Conservation (phyloP, 1,284 basidiomycete genomes). For the Phlebopus sp. region DNA sequence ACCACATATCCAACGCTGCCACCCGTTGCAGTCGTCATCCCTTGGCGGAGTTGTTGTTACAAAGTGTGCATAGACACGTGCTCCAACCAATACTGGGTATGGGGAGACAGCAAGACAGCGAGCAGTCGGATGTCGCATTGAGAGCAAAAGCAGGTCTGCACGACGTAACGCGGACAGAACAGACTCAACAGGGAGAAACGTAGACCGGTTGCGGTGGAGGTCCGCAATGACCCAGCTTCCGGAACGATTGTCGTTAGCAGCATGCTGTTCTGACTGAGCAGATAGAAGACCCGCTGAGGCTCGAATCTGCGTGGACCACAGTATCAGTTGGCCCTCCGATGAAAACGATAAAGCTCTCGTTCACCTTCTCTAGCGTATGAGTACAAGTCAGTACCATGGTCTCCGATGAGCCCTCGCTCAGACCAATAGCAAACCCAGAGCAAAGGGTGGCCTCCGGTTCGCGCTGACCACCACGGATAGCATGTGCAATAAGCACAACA, state of each 20-base stretch:
- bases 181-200: slow-evolving; percentile 53
- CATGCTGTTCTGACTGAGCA: slow-evolving; percentile 25
- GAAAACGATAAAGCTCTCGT: slow-evolving; percentile 1
- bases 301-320: neutral
- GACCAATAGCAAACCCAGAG: slow-evolving; percentile 60
- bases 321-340: neutral
- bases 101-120: slow-evolving; percentile 63
- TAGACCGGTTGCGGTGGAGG: slow-evolving; percentile 20
- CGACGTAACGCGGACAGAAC: slow-evolving; percentile 33
- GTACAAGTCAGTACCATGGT: slow-evolving; percentile 57
- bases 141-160: slow-evolving; percentile 57
- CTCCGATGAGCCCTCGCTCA: slow-evolving; percentile 11
- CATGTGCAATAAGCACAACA: slow-evolving; percentile 61
- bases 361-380: slow-evolving; percentile 65
- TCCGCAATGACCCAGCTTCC: slow-evolving; percentile 19
- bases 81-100: slow-evolving; percentile 56
- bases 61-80: slow-evolving; percentile 54
- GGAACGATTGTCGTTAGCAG: neutral
- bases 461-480: slow-evolving; percentile 37
- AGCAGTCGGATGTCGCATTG: slow-evolving; percentile 33
- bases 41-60: slow-evolving; percentile 43
- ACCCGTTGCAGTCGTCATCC: slow-evolving; percentile 31
- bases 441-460: slow-evolving; percentile 53
- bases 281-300: slow-evolving; percentile 39
- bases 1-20: slow-evolving; percentile 51